Base-by-base conservation (phyloP, 306 rosid genomes). In the Quercus dentata region DNA sequence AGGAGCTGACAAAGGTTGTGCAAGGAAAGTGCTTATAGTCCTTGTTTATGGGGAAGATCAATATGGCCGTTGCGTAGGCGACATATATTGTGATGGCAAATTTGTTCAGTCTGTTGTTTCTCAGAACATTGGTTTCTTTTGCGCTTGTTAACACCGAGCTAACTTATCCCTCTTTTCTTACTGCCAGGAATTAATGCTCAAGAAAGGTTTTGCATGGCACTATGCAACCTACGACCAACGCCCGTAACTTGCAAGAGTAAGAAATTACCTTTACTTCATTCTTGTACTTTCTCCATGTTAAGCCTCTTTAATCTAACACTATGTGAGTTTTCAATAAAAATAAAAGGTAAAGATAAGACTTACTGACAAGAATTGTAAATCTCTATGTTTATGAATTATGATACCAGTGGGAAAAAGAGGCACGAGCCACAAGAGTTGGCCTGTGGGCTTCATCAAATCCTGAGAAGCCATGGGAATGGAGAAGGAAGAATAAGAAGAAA, bases 381-480 rank as follows among this genome's bases (percentile, higher is more conserved):
- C 51, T 44, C 10, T 67, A 69, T 28, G 15, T 30, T 23, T 75
- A 63, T 6, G 51, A 67, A 58, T 11, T 35, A 14, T 64, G 18
- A 74, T 78, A 21, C 13, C 52, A 93, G 99, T 95, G 99, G 99
- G 96, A 95, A 79, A 75, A 73, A 19, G 83, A 84, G 35, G 99
- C 97, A 33, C 90, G 83, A 73, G 80, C 70, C 25, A 87, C 76
- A 86, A 84, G 93, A 56, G 82, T 87, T 23, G 98, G 99, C 27
- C 78, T 95, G 74, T 93, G 99, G 99, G 97, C 91, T 80, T 87
- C 93, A 56, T 52, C 82, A 35, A 93, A 95, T 78, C 98, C 99
- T 18, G 96, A 93, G 85, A 85, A 91, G 90, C 99, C 99, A 62
- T 95, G 98, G 99, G 97, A 95, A 1, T 95, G 97, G 94, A 92